Evolutionary conservation across 257 asterid species (phyloP).

Genomic region (Lithospermum erythrorhizon): DNA sequence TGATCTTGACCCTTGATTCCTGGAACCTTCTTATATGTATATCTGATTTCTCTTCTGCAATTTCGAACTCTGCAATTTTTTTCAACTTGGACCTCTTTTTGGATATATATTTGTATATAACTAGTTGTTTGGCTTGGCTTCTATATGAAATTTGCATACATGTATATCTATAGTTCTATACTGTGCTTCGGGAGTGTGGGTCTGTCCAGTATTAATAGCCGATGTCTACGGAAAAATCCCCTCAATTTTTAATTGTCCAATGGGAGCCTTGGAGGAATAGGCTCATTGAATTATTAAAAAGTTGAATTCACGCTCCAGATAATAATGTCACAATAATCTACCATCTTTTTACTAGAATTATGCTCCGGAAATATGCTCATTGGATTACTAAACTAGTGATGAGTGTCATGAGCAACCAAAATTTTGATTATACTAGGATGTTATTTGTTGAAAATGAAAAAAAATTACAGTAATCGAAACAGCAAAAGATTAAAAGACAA

Average conservation of each 20-base stretch:
- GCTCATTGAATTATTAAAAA: too few species aligned
- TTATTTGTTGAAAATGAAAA: too few species aligned
- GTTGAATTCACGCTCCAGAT: too few species aligned
- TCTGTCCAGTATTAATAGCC: constrained; percentile 64
- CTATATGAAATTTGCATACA: constrained; percentile 6
- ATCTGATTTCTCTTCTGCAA: constrained; percentile 16
- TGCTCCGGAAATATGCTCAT: too few species aligned
- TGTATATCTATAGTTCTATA: constrained; percentile 1
- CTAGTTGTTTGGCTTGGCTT: constrained; percentile 2
- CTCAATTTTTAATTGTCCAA: constrained; percentile 6
- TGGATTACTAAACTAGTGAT: too few species aligned
- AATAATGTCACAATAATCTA: too few species aligned
- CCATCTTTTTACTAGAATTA: too few species aligned
- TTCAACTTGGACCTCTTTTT: constrained; percentile 10
- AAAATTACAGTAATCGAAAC: too few species aligned
- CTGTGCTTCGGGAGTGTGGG: constrained; percentile 33
- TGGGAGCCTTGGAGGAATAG: too few species aligned
- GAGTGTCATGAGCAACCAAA: too few species aligned
- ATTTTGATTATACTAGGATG: too few species aligned
- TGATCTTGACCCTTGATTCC: constrained; percentile 56
- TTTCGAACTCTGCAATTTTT: constrained; percentile 28
- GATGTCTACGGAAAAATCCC: constrained; percentile 51
- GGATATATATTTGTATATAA: constrained; percentile 13
- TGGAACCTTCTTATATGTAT: constrained; percentile 43
- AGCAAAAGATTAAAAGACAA: too few species aligned